These are phyloP conservation scores for Botrytis porri DNA, from an alignment of 2,329 filamentous ascomycete genomes.

Conservation along the genomic window DNA sequence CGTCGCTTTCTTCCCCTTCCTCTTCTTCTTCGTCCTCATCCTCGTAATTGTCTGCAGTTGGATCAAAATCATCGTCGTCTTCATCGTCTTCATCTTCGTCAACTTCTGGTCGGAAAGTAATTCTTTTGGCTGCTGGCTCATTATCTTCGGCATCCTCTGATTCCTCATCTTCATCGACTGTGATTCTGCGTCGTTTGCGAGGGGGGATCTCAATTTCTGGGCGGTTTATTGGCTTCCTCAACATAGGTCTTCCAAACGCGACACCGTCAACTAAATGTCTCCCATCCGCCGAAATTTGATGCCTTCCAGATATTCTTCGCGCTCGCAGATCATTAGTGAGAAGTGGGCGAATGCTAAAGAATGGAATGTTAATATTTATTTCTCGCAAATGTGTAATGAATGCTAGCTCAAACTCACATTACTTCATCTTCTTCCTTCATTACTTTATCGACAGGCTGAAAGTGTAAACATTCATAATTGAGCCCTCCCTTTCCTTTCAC, in stretches of 20 bases:
- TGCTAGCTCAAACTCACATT: slow-evolving; percentile 52
- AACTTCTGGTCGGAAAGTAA: not conserved
- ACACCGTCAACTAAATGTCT: slow-evolving; percentile 82
- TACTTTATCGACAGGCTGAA: slow-evolving; percentile 65
- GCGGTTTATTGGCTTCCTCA: slow-evolving; percentile 57
- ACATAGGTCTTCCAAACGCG: slow-evolving; percentile 72
- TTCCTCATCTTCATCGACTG: slow-evolving; percentile 42
- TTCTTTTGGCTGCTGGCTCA: slow-evolving; percentile 33
- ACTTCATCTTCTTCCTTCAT: slow-evolving; percentile 83
- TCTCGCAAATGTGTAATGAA: not conserved
- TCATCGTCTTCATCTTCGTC: slow-evolving; percentile 22
- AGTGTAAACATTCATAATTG: slow-evolving; percentile 85
- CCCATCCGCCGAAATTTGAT: slow-evolving; percentile 77
- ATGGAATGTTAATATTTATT: slow-evolving; percentile 14
- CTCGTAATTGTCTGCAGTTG: slow-evolving; percentile 26
- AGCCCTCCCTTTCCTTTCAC: slow-evolving; percentile 53
- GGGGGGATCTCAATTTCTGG: slow-evolving; percentile 71
- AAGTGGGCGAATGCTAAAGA: slow-evolving; percentile 70
- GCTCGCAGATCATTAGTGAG: slow-evolving; percentile 70
- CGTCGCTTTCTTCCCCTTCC: slow-evolving; percentile 36
- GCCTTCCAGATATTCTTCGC: slow-evolving; percentile 69
- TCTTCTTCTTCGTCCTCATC: slow-evolving; percentile 24
- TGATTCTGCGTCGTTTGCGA: slow-evolving; percentile 62
- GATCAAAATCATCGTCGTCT: slow-evolving; percentile 33
- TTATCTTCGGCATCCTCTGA: slow-evolving; percentile 31